Base-by-base conservation (phyloP, 2,329 filamentous ascomycete genomes). In the Beauveria asiatica region DNA sequence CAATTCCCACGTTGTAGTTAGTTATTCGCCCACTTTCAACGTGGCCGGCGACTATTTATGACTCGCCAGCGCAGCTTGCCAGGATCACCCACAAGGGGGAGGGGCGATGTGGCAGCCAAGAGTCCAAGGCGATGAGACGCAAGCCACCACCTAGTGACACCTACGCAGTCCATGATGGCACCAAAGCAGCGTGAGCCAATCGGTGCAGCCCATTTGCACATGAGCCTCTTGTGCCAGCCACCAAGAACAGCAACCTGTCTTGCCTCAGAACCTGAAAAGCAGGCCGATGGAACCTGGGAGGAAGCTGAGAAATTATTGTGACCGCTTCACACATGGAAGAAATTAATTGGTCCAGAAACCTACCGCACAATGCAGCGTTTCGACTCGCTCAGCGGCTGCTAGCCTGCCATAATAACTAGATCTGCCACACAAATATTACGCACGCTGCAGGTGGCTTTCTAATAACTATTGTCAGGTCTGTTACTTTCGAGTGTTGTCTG, bases 121-220 rank as follows among this genome's bases (percentile, higher is more conserved):
- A 30, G 3, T 6, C 39, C 52, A 44, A 54, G 37, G 23, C 51
- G 51, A 54, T 54, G 52, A 23, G 51, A 44, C 25, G n/a, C 42
- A 54, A 54, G 39, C 52, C 52, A 54, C 52, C 39, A 54, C 51
- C n/a, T n/a, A n/a, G n/a, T n/a, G n/a, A n/a, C n/a, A n/a, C n/a
- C 37, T n/a, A 54, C 52, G 52, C 23, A 54, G 39, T 30, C 42
- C 10, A 51, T 51, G 55, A 58, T 50, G 56, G 11, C 17, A 17
- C 19, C 6, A 10, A n/a, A 52, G 11, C 33, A 37, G 5, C 13
- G 33, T 39, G 25, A 59, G 27, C 57, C 57, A 59, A 59, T 59
- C 57, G 49, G 39, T 45, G 37, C 49, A 11, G 39, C 49, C 39
- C 37, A 59, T 59, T 59, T 49, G 57, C 25, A 16, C 57, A 59